Conservation (phyloP, 305 asterid genomes). For the Fraxinus ornus region DNA sequence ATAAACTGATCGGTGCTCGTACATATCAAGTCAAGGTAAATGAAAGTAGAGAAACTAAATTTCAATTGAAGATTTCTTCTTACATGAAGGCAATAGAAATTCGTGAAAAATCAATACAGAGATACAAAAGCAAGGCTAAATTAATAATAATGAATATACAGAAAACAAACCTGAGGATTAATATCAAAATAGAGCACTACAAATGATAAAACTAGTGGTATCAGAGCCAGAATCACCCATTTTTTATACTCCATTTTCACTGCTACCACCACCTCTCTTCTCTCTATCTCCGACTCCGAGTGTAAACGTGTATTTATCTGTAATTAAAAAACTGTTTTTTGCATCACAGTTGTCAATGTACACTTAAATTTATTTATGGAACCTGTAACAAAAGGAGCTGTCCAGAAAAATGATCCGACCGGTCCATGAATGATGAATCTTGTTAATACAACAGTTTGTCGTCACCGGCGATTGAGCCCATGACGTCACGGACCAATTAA, state of each 20-base stretch:
- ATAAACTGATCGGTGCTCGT: neutral
- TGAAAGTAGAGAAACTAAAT: neutral
- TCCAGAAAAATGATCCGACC: conserved; percentile 3
- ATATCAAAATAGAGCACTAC: conserved; percentile 51
- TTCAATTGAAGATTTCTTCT: neutral
- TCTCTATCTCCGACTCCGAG: conserved; percentile 6
- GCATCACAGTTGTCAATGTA: too few relatives aligned
- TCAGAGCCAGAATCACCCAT: conserved; percentile 51
- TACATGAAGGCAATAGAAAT: neutral
- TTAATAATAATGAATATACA: neutral
- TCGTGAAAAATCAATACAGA: neutral
- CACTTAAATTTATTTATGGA: conserved; percentile 2
- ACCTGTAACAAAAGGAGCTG: conserved; percentile 18
- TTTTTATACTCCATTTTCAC: conserved; percentile 56
- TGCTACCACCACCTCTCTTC: conserved; percentile 16
- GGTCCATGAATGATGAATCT: conserved; percentile 13
- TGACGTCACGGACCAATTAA: conserved; percentile 26
- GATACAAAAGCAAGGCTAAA: neutral
- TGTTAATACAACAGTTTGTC: neutral
- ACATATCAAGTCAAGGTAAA: neutral
- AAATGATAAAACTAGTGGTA: conserved; percentile 68
- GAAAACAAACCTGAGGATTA: conserved; percentile 53
- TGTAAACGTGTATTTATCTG: neutral
- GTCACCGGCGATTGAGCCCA: conserved; percentile 10
- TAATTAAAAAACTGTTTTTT: neutral